phyloP scores from a whole-genome alignment of 2,329 filamentous ascomycete species.

The Tolypocladium amazonense region DNA sequence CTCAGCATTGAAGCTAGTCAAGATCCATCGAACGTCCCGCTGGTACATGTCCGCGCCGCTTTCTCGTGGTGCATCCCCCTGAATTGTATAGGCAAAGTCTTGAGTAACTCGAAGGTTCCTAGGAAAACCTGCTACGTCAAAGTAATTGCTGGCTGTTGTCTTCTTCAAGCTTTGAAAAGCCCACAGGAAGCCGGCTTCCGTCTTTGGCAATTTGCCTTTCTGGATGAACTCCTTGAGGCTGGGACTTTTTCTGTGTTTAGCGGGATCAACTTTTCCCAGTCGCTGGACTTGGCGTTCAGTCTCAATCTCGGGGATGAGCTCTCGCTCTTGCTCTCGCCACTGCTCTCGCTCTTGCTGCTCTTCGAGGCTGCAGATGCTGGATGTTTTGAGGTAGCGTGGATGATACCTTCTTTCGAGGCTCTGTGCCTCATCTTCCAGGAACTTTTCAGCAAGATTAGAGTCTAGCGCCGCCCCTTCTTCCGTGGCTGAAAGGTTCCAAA shows the following conservation, averaged over 20 bases:
- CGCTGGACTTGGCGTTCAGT: constrained; percentile 59
- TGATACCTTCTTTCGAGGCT: constrained; percentile 1
- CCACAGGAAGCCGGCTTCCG: not conserved
- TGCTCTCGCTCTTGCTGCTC: not conserved
- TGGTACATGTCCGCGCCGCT: constrained; percentile 9
- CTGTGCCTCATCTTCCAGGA: not conserved
- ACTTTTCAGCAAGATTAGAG: not conserved
- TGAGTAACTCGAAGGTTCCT: not conserved
- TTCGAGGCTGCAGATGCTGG: not conserved
- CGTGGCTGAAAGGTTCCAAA: constrained; percentile 16
- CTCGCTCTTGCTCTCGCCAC: not conserved
- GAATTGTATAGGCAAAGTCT: constrained; percentile 4
- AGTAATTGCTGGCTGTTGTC: constrained; percentile 8
- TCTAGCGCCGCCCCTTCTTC: not conserved
- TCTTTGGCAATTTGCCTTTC: constrained; percentile 9
- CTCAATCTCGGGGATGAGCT: constrained; percentile 24
- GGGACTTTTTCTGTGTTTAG: constrained; percentile 14
- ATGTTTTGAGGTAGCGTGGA: not conserved
- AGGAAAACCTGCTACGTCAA: constrained; percentile 7
- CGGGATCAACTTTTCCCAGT: constrained; percentile 37
- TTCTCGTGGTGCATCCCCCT: not conserved
- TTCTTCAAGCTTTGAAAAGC: constrained; percentile 5
- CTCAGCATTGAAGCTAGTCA: constrained; percentile 3
- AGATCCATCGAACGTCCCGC: constrained; percentile 12
- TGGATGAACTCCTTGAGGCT: constrained; percentile 27